Percentiles rank a stretch among this genome's conserved stretches.
Evolutionary conservation across 306 rosid genomes (phyloP).

Genomic region (Boehmeria nivea): DNA sequence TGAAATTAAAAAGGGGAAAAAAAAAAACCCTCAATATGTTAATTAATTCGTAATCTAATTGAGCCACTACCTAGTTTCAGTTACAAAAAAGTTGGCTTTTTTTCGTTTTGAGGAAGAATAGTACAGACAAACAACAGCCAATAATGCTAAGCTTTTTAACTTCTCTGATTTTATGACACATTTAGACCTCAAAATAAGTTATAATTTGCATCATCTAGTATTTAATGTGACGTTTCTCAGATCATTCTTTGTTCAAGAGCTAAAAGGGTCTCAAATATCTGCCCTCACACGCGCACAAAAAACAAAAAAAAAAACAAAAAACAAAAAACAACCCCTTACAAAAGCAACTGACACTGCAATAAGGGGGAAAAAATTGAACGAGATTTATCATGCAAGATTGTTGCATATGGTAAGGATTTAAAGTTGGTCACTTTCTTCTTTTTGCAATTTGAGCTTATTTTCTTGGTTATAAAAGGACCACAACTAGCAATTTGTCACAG

Average conservation of each 20-base stretch:
- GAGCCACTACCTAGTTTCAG: slow-evolving; percentile 5
- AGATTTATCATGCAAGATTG: too few relatives aligned
- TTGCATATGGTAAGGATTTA: neutral
- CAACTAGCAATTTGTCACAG: neutral
- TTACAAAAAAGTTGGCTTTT: slow-evolving; percentile 2
- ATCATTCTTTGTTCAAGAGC: neutral
- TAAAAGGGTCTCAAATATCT: neutral
- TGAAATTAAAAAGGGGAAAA: neutral
- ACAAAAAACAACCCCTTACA: too few relatives aligned
- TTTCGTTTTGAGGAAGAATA: slow-evolving; percentile 12
- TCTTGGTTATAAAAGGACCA: neutral
- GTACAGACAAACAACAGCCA: neutral
- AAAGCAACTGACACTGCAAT: too few relatives aligned
- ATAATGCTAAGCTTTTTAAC: slow-evolving; percentile 1
- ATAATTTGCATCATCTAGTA: neutral
- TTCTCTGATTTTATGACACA: neutral
- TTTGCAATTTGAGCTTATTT: neutral
- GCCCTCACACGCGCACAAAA: too few relatives aligned
- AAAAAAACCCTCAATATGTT: neutral
- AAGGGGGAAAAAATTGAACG: neutral
- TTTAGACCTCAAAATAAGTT: slow-evolving; percentile 5
- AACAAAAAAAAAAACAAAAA: neutral
- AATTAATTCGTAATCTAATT: slow-evolving; percentile 2
- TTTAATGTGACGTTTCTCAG: neutral
- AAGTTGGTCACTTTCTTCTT: neutral